phyloP scores from a whole-genome alignment of 2,329 filamentous ascomycete genomes.

The Paraconiothyrium brasiliense region DNA sequence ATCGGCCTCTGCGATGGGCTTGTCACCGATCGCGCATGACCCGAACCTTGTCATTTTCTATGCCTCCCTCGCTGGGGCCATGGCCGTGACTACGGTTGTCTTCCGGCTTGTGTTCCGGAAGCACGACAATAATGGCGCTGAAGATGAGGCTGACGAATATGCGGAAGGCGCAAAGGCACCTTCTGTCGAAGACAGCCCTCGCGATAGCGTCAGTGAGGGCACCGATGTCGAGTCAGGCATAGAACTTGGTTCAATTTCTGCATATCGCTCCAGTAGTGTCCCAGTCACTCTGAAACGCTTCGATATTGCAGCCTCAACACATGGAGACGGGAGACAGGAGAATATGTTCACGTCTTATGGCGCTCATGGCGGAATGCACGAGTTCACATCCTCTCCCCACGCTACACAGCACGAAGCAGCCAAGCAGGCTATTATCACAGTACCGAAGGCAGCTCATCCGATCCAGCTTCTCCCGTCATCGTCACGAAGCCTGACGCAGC shows the following conservation, averaged over 20 bases:
- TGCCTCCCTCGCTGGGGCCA: slow-evolving; percentile 15
- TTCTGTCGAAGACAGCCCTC: background rate
- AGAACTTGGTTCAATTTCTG: background rate
- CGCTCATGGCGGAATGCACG: background rate
- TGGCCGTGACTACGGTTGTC: slow-evolving; percentile 4
- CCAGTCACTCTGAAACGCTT: background rate
- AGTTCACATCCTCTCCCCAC: background rate
- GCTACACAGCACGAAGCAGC: too few species aligned
- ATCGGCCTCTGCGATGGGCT: slow-evolving; percentile 41
- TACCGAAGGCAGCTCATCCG: background rate
- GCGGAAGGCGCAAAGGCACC: background rate
- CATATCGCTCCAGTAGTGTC: background rate
- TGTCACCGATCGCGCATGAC: slow-evolving; percentile 43
- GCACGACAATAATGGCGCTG: background rate
- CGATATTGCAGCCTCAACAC: background rate
- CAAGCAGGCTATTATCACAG: background rate
- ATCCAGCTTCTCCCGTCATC: background rate
- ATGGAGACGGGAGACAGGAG: background rate
- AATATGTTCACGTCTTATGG: background rate
- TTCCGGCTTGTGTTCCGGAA: slow-evolving; percentile 13
- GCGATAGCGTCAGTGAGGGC: background rate
- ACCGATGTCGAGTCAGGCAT: background rate
- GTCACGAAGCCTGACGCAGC: background rate
- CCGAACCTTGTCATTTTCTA: slow-evolving; percentile 43
- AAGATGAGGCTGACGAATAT: background rate